Percentiles rank a stretch among this genome's conserved stretches.
These are phyloP conservation scores for Linanthus parryae DNA, from an alignment of 148 eudicot species.

Conservation along the genomic window DNA sequence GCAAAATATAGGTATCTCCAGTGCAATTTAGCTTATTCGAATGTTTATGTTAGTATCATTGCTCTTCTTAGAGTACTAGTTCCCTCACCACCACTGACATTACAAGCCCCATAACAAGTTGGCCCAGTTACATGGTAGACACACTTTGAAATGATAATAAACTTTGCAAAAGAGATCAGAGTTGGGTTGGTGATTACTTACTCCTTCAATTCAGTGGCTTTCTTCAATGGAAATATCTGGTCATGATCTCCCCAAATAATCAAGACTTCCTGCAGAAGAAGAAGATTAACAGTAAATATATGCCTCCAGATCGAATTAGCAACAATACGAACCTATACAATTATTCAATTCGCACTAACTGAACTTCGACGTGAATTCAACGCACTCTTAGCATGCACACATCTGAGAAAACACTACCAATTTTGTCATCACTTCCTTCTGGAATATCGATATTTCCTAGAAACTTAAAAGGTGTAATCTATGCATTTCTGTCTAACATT, in stretches of 20 bases:
- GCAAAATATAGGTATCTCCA: too few relatives aligned
- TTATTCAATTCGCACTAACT: not conserved
- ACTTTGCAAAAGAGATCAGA: not conserved
- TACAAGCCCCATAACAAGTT: too few relatives aligned
- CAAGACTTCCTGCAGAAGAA: constrained; percentile 28
- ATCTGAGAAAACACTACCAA: not conserved
- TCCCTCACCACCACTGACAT: too few relatives aligned
- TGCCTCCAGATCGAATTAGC: not conserved
- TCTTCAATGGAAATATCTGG: constrained; percentile 40
- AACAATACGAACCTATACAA: not conserved
- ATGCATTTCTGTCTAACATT: too few relatives aligned
- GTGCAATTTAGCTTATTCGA: too few relatives aligned
- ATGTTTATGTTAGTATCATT: not conserved
- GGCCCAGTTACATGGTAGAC: too few relatives aligned
- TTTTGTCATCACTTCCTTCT: not conserved
- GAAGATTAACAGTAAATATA: too few relatives aligned
- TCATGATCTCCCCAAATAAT: constrained; percentile 60
- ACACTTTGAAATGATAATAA: not conserved
- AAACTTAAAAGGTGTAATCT: too few relatives aligned
- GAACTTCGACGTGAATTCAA: too few relatives aligned
- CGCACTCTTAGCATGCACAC: too few relatives aligned
- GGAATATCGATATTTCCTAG: too few relatives aligned
- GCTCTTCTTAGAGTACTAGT: not conserved
- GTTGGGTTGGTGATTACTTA: constrained; percentile 13
- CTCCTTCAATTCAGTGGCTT: constrained; percentile 40